Evolutionary conservation across 106 monocot genomes (phyloP).

Genomic region (Phalaenopsis equestris): DNA sequence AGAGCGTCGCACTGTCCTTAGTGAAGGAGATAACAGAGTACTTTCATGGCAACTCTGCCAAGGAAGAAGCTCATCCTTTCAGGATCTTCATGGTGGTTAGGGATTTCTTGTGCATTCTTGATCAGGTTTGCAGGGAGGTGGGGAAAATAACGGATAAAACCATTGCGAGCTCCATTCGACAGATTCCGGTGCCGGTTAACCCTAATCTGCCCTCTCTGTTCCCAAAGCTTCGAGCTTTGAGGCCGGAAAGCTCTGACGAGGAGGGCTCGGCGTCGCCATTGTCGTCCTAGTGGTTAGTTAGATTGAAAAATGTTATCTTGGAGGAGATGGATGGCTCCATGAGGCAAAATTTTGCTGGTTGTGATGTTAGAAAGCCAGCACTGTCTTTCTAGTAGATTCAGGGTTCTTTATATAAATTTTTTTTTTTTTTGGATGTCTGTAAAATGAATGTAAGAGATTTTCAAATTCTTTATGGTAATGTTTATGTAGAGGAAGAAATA

Average conservation of each 20-base stretch:
- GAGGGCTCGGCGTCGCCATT: slow-evolving; percentile 34
- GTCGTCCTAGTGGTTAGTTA: not conserved
- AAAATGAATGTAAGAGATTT: slow-evolving; percentile 1
- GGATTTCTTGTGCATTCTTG: slow-evolving; percentile 69
- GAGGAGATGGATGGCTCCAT: not conserved
- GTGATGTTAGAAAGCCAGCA: not conserved
- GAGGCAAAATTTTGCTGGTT: not conserved
- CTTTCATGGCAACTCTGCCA: slow-evolving; percentile 78
- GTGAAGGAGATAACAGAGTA: slow-evolving; percentile 94
- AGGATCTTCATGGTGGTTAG: slow-evolving; percentile 90
- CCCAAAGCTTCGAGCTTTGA: slow-evolving; percentile 36
- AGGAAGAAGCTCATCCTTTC: slow-evolving; percentile 83
- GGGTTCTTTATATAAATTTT: not conserved
- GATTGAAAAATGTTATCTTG: no score
- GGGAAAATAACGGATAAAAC: slow-evolving; percentile 47
- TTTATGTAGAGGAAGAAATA: slow-evolving; percentile 5
- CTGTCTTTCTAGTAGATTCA: not conserved
- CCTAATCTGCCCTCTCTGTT: slow-evolving; percentile 35
- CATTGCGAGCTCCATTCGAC: slow-evolving; percentile 28
- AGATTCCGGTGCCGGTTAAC: slow-evolving; percentile 61
- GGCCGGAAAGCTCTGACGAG: slow-evolving; percentile 52
- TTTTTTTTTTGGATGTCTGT: not conserved
- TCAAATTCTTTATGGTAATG: slow-evolving; percentile 1
- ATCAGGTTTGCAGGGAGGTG: slow-evolving; percentile 81
- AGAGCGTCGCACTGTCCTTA: slow-evolving; percentile 61